phyloP scores from a whole-genome alignment of 2,329 filamentous ascomycete species.

The Fusarium subtropicale region DNA sequence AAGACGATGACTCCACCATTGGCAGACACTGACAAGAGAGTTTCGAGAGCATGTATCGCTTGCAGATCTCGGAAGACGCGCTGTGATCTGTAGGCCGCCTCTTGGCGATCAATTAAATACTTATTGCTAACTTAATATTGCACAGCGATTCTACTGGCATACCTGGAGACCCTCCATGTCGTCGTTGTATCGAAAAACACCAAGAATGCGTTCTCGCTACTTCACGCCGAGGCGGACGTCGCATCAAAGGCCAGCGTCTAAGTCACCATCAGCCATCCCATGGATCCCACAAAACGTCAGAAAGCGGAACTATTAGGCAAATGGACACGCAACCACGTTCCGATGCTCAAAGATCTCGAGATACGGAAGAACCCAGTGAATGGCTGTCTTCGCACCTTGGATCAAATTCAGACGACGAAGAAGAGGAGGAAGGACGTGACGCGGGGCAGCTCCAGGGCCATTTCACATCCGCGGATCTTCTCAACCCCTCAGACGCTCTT shows the following conservation, averaged over 20 bases:
- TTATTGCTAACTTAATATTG: neutral
- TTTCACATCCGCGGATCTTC: constrained; percentile 55
- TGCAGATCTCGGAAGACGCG: constrained; percentile 38
- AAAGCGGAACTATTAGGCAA: neutral
- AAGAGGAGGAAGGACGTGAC: constrained; percentile 16
- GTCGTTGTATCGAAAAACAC: constrained; percentile 53
- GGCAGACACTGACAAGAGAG: constrained; percentile 33
- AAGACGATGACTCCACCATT: constrained; percentile 10
- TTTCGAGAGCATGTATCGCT: constrained; percentile 35
- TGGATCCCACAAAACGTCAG: neutral
- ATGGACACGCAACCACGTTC: constrained; percentile 1
- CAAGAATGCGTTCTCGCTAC: constrained; percentile 56
- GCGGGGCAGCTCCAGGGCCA: constrained; percentile 51
- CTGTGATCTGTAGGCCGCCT: constrained; percentile 32
- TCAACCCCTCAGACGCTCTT: constrained; percentile 57
- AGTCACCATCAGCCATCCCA: neutral
- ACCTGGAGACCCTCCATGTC: constrained; percentile 54
- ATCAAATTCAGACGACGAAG: constrained; percentile 21
- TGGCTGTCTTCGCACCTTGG: constrained; percentile 33
- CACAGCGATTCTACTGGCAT: constrained; percentile 50
- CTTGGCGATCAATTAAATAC: neutral
- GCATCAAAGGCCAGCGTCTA: constrained; percentile 46
- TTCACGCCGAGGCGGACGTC: constrained; percentile 54
- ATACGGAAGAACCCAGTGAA: constrained; percentile 26
- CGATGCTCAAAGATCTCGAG: neutral